Evolutionary conservation across 805 yeast genomes (phyloP).

Genomic region (Nakazawaea wyomingensis): DNA sequence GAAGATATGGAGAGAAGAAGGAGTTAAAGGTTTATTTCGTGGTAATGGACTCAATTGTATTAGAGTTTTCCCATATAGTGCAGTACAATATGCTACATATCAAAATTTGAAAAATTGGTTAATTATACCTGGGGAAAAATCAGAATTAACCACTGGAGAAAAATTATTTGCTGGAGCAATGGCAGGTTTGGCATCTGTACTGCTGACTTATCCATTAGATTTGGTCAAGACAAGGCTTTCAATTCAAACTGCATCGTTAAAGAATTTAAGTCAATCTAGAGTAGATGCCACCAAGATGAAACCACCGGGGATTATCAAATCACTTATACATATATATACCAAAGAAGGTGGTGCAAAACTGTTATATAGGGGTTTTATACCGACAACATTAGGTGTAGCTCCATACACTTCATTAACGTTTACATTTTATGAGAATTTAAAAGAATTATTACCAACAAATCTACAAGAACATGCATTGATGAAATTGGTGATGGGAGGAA

Average conservation of each 20-base stretch:
- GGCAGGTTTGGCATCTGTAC: slow-evolving; percentile 77
- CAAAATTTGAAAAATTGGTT: slow-evolving; percentile 50
- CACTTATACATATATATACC: slow-evolving; percentile 53
- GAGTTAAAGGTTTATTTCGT: slow-evolving; percentile 82
- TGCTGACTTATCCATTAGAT: slow-evolving; percentile 89
- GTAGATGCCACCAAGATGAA: slow-evolving; percentile 20
- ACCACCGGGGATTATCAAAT: slow-evolving; percentile 69
- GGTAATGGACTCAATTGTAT: slow-evolving; percentile 91
- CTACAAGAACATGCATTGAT: slow-evolving; percentile 32
- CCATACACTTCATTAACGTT: slow-evolving; percentile 94
- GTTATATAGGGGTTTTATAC: slow-evolving; percentile 77
- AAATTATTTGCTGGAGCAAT: slow-evolving; percentile 72
- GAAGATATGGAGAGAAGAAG: slow-evolving; percentile 85
- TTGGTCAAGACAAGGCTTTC: slow-evolving; percentile 85
- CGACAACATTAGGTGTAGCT: slow-evolving; percentile 93
- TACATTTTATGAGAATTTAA: slow-evolving; percentile 78
- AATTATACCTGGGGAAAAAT: slow-evolving; percentile 20
- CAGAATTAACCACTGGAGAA: slow-evolving; percentile 45
- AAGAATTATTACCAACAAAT: slow-evolving; percentile 42
- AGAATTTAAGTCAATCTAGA: slow-evolving; percentile 42
- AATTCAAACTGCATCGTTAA: slow-evolving; percentile 72
- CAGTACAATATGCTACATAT: slow-evolving; percentile 87
- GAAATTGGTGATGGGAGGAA: slow-evolving; percentile 74
- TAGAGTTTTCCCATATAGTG: slow-evolving; percentile 88
- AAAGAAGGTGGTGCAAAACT: slow-evolving; percentile 81